phyloP scores from a whole-genome alignment of 2,329 filamentous ascomycete species.

The Passalora sequoiae region DNA sequence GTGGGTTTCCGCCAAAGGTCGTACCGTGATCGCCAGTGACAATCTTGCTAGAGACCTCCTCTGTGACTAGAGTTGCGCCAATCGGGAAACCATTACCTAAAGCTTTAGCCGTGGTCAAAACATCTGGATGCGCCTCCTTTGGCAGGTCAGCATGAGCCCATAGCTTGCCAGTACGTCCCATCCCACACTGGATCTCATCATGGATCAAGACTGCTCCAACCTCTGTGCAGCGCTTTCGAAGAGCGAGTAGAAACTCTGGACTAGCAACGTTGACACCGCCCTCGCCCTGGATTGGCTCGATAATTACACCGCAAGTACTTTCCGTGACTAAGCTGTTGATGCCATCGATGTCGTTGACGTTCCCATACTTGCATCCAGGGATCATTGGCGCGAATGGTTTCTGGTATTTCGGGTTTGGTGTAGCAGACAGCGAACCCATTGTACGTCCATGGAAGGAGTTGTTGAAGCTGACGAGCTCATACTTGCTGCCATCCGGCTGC shows the following conservation, averaged over 20 bases:
- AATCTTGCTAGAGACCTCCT: conserved; percentile 63
- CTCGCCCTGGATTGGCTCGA: conserved; percentile 97
- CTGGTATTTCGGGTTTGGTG: conserved; percentile 97
- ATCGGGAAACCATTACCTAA: conserved; percentile 96
- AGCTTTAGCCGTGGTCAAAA: conserved; percentile 91
- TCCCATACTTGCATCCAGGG: conserved; percentile 82
- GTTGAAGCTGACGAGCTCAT: conserved; percentile 84
- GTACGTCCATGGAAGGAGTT: conserved; percentile 94
- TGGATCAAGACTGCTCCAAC: conserved; percentile 87
- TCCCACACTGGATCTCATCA: conserved; percentile 95
- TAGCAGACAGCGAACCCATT: conserved; percentile 92
- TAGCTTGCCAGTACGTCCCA: conserved; percentile 77
- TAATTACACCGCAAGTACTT: conserved; percentile 85
- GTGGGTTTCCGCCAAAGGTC: conserved; percentile 87
- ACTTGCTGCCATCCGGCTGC: conserved; percentile 50
- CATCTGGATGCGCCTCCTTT: conserved; percentile 79
- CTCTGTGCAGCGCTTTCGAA: conserved; percentile 78
- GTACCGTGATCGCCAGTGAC: conserved; percentile 82
- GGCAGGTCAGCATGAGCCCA: conserved; percentile 82
- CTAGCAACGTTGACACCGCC: conserved; percentile 83
- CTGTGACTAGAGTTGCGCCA: conserved; percentile 68
- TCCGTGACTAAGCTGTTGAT: conserved; percentile 72
- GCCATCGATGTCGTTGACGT: conserved; percentile 72
- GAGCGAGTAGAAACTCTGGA: conserved; percentile 73
- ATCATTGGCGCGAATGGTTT: conserved; percentile 92